Base-by-base conservation (phyloP, 768 basidiomycete genomes). In the Mycena latifolia region DNA sequence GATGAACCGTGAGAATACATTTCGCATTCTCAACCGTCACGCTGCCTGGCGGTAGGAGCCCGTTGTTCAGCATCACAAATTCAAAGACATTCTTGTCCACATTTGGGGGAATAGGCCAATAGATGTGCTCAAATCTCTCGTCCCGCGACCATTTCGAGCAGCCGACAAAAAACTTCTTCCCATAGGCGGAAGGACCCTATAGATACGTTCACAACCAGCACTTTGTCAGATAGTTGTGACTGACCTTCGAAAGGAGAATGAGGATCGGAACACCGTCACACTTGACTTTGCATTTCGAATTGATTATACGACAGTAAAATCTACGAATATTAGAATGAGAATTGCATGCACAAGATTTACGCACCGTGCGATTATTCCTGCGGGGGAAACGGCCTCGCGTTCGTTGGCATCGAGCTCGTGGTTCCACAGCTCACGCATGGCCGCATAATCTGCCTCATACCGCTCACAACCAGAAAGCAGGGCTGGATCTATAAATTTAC, bases 401-500 rank as follows among this genome's bases (percentile, higher is more conserved):
- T 52, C 59, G n/a, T 61, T 66, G 24, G 53, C 45, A 22, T 66
- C 60, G 2, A 66, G 39, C 20, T 66, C 59, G 24, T 57, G 65
- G 3, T 66, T 46, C 58, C 57, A 66, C 2, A 66, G 59, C 20
- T 29, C 53, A 5, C 9, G 47, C 46, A 46, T 61, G 10, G n/a
- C 25, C 24, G 20, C 39, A 12, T 45, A 20, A 33, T 66, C 65
- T 3, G 18, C 15, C 46, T 66, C 65, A 25, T 25, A 61, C 1
- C 65, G 58, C 29, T 61, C 28, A 37, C 59, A 61, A 3, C 31
- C 59, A 5, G 31, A 54, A 20, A 66, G 56, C 2, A 66, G 22
- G 0, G 35, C 25, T 8, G 54, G 53, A 18, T 61, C 65, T 18
- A 61, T 35, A 10, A 45, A 45, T 27, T 61, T 47, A 33, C 65